phyloP scores from a whole-genome alignment of 441 rosid species.

The Euphorbia schlechtendalii region DNA sequence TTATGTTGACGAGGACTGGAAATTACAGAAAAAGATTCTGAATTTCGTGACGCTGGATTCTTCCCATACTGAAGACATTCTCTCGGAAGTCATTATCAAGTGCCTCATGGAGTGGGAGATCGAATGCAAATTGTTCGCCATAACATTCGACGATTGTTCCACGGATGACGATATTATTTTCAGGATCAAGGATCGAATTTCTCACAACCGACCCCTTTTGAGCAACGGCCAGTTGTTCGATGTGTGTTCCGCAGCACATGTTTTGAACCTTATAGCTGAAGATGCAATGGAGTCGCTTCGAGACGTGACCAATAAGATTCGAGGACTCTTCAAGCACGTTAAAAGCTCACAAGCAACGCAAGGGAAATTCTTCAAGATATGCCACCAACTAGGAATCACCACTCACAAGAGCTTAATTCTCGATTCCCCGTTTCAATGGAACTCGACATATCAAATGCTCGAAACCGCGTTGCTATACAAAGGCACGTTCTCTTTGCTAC shows the following conservation, averaged over 20 bases:
- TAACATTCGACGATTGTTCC: conserved; percentile 64
- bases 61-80: conserved; percentile 76
- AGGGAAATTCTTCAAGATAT: conserved; percentile 65
- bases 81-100: conserved; percentile 68
- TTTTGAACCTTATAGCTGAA: conserved; percentile 52
- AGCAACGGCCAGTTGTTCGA: conserved; percentile 66
- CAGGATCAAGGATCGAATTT: conserved; percentile 56
- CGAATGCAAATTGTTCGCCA: conserved; percentile 76
- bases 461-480: conserved; percentile 64
- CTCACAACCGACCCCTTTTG: conserved; percentile 48
- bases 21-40: conserved; percentile 25
- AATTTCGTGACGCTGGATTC: conserved; percentile 76
- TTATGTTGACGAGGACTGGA: conserved; percentile 69
- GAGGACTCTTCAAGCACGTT: conserved; percentile 64
- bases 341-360: conserved; percentile 64
- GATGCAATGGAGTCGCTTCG: conserved; percentile 58
- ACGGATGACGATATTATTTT: conserved; percentile 55
- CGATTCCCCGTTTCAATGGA: conserved; percentile 59
- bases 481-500: conserved; percentile 51
- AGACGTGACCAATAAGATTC: conserved; percentile 62
- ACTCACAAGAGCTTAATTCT: conserved; percentile 49
- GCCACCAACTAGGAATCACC: conserved; percentile 59
- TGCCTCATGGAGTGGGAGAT: conserved; percentile 82
- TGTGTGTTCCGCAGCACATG: conserved; percentile 65
- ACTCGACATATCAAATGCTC: conserved; percentile 73